These are phyloP conservation scores for Filosporella fistucella DNA, from an alignment of 495 filamentous ascomycete species.

Conservation along the genomic window DNA sequence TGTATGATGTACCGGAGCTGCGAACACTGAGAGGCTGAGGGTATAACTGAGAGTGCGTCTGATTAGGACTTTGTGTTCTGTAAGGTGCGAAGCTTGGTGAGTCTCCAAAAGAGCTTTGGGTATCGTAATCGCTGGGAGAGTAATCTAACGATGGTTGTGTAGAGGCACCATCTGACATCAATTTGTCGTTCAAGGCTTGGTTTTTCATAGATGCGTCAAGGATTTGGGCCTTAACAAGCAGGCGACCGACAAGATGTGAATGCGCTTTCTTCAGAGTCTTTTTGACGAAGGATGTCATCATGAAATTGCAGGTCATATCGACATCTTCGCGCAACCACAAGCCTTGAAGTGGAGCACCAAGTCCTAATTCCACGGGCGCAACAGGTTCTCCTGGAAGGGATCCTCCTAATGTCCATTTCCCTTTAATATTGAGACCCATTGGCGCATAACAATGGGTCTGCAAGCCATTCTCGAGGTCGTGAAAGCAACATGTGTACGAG, in stretches of 20 bases:
- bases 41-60: slow-evolving; percentile 1
- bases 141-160: background rate
- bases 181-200: background rate
- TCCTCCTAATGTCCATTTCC: slow-evolving; percentile 62
- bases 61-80: background rate
- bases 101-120: background rate
- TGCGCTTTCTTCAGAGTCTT: slow-evolving; percentile 70
- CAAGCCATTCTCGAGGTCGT: slow-evolving; percentile 61
- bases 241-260: slow-evolving; percentile 55
- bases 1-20: background rate
- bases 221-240: slow-evolving; percentile 53
- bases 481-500: slow-evolving; percentile 70
- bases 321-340: slow-evolving; percentile 76
- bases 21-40: slow-evolving; percentile 12
- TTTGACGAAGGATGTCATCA: slow-evolving; percentile 69
- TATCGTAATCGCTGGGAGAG: slow-evolving; percentile 1
- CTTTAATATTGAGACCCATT: slow-evolving; percentile 60
- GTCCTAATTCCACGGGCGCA: slow-evolving; percentile 53
- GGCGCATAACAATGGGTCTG: slow-evolving; percentile 75
- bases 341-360: slow-evolving; percentile 55
- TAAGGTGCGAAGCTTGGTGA: background rate
- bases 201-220: slow-evolving; percentile 12
- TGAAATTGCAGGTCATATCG: slow-evolving; percentile 69
- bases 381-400: slow-evolving; percentile 57
- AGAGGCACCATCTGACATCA: background rate